Evolutionary conservation across 257 asterid species (phyloP).

Genomic region (Solanum ahanhuiri): DNA sequence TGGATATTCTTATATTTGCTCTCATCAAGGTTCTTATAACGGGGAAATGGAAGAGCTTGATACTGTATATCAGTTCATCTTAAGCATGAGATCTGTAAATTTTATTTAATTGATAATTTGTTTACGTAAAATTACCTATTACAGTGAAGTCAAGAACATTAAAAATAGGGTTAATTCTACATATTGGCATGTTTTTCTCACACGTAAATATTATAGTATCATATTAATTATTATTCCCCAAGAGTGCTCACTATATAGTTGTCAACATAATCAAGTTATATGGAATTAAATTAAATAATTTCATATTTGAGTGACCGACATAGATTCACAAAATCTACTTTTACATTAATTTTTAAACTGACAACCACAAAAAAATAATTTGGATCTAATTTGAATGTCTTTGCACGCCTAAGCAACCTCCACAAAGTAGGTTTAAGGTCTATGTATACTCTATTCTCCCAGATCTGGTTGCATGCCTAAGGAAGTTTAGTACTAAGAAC

Average conservation of each 20-base stretch:
- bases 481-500: not conserved
- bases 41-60: not conserved
- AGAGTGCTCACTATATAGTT: not conserved
- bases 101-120: not conserved
- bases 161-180: too few species aligned
- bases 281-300: not conserved
- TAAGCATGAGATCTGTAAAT: not conserved
- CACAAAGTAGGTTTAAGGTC: not conserved
- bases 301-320: not conserved
- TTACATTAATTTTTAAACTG: not conserved
- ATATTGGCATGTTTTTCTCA: too few species aligned
- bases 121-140: not conserved
- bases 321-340: not conserved
- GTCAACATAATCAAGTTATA: not conserved
- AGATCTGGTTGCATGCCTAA: not conserved
- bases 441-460: not conserved
- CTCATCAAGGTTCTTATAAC: not conserved
- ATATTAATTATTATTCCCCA: too few species aligned
- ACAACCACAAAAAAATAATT: not conserved
- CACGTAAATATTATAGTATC: too few species aligned
- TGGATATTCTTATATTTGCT: not conserved
- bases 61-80: not conserved
- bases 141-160: not conserved
- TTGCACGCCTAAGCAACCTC: not conserved
- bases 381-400: not conserved